Evolutionary conservation across 148 eudicot species (phyloP).

Genomic region (Amaranthus hypochondriacus): DNA sequence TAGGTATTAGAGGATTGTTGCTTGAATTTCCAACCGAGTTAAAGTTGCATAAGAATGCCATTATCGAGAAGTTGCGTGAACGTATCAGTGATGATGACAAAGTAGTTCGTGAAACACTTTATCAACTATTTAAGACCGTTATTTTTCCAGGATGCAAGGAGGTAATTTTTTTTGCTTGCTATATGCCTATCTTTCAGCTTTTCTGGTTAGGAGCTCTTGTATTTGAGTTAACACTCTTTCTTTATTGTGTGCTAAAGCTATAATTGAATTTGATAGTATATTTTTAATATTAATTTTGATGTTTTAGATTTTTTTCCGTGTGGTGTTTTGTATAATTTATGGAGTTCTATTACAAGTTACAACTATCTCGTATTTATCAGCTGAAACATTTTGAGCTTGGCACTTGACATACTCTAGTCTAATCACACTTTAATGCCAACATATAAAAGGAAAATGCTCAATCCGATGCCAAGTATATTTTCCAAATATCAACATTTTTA

Average conservation of each 20-base stretch:
- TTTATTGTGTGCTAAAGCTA: neutral
- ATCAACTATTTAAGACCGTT: conserved; percentile 71
- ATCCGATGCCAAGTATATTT: no score
- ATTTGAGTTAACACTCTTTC: neutral
- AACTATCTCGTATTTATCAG: neutral
- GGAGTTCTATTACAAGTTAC: neutral
- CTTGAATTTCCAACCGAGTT: conserved; percentile 64
- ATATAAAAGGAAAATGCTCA: no score
- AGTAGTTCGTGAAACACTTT: conserved; percentile 76
- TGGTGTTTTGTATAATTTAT: neutral
- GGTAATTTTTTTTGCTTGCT: conserved; percentile 33
- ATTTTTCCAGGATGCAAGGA: conserved; percentile 78
- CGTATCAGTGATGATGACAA: conserved; percentile 90
- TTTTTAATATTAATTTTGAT: neutral
- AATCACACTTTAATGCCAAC: no score
- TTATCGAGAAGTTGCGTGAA: conserved; percentile 88
- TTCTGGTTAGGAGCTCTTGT: neutral
- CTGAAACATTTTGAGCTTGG: no score
- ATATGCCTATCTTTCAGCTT: neutral
- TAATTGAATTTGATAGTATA: neutral
- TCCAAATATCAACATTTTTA: no score
- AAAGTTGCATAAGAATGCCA: conserved; percentile 70
- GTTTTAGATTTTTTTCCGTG: neutral
- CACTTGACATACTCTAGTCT: no score
- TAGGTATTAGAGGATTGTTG: conserved; percentile 75